These are phyloP conservation scores for Lippia alba DNA, from an alignment of 305 asterid species.

Conservation along the genomic window DNA sequence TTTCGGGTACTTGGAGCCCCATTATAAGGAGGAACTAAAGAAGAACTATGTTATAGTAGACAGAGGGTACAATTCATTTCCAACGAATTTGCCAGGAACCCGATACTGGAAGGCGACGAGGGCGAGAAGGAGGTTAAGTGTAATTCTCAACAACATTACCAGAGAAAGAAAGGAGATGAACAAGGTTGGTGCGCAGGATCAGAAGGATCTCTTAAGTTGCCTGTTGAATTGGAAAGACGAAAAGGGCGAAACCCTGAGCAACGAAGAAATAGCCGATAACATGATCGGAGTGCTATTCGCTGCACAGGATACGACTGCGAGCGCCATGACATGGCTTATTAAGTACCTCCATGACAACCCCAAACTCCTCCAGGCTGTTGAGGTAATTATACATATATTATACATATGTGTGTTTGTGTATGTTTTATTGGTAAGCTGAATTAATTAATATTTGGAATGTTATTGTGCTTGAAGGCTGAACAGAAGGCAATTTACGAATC, in stretches of 20 bases:
- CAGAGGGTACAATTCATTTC: slow-evolving; percentile 84
- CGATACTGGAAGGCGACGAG: slow-evolving; percentile 59
- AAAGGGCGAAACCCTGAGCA: slow-evolving; percentile 51
- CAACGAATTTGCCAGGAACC: slow-evolving; percentile 69
- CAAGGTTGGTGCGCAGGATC: slow-evolving; percentile 40
- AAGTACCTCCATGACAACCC: slow-evolving; percentile 77
- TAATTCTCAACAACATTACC: slow-evolving; percentile 53
- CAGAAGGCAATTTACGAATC: slow-evolving; percentile 60
- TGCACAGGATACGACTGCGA: slow-evolving; percentile 88
- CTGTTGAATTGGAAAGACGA: slow-evolving; percentile 57
- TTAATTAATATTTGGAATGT: neutral
- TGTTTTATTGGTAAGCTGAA: neutral
- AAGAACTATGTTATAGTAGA: slow-evolving; percentile 61
- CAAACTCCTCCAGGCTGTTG: slow-evolving; percentile 61
- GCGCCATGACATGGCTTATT: slow-evolving; percentile 83
- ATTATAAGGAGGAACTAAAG: slow-evolving; percentile 64
- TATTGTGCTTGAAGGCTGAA: slow-evolving; percentile 58
- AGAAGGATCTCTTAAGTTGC: slow-evolving; percentile 60
- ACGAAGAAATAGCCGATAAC: slow-evolving; percentile 82
- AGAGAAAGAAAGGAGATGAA: slow-evolving; percentile 67
- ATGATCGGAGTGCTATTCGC: slow-evolving; percentile 94
- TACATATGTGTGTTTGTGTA: no score
- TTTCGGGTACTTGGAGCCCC: slow-evolving; percentile 64
- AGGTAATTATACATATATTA: slow-evolving; percentile 43
- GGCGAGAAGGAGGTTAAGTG: slow-evolving; percentile 83